These are phyloP conservation scores for Didymellaceae sp. DNA, from an alignment of 2,329 filamentous ascomycete species.

Conservation along the genomic window DNA sequence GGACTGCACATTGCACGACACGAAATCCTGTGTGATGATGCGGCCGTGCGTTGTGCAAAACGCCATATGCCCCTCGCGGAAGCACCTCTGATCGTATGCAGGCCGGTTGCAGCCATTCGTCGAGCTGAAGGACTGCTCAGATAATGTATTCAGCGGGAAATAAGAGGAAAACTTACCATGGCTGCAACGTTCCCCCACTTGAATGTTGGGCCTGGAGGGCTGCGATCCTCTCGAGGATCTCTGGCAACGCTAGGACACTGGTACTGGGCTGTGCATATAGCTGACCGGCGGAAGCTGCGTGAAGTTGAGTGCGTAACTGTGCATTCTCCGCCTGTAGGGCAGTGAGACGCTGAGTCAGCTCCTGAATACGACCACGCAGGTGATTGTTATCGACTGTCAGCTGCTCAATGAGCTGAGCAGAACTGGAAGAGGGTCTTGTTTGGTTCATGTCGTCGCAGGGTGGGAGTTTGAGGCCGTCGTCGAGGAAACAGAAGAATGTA, in stretches of 20 bases:
- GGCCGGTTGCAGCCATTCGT: background rate
- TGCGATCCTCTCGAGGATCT: background rate
- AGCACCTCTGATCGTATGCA: slow-evolving; percentile 5
- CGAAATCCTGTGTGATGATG: slow-evolving; percentile 1
- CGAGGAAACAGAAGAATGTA: no score
- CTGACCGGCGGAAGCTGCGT: background rate
- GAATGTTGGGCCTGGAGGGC: background rate
- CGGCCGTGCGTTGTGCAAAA: slow-evolving; percentile 7
- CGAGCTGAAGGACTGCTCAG: background rate
- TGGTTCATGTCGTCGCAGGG: no score
- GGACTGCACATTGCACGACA: background rate
- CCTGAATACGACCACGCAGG: background rate
- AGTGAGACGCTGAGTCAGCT: background rate
- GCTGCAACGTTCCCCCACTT: background rate
- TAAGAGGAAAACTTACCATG: background rate
- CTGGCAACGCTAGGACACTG: background rate
- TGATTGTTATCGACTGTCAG: background rate
- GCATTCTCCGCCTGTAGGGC: background rate
- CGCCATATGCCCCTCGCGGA: slow-evolving; percentile 6
- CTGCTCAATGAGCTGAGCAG: background rate
- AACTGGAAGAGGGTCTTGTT: no score
- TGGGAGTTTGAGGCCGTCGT: no score
- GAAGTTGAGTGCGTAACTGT: background rate
- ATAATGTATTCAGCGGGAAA: no score
- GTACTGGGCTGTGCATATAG: background rate